Conservation (phyloP, 768 basidiomycete species). For the Tremella yokohamensis region DNA sequence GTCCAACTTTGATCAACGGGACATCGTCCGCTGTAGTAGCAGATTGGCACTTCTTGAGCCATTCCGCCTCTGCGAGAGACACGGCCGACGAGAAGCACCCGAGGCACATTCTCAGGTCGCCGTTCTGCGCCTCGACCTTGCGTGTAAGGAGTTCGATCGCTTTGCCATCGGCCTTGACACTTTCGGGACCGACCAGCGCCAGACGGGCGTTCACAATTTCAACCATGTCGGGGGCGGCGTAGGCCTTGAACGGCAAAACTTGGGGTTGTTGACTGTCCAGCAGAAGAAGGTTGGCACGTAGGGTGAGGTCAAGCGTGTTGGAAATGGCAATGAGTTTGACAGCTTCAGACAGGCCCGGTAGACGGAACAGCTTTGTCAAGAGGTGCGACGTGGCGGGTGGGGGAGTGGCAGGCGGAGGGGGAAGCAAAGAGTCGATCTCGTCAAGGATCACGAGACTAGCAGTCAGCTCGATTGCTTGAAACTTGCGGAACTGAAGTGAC, state of each 20-base stretch:
- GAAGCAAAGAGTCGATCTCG: conserved; percentile 51
- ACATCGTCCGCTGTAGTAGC: conserved; percentile 9
- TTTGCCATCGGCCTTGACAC: conserved; percentile 45
- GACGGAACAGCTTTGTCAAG: conserved; percentile 46
- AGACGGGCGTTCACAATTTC: conserved; percentile 48
- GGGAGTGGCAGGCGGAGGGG: conserved; percentile 33
- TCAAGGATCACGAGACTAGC: conserved; percentile 50
- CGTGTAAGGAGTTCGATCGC: conserved; percentile 49
- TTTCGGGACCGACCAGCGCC: conserved; percentile 11
- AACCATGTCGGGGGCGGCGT: conserved; percentile 45
- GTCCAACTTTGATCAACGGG: conserved; percentile 37
- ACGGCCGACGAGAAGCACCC: conserved; percentile 44
- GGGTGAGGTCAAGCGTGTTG: conserved; percentile 52
- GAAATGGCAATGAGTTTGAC: conserved; percentile 51
- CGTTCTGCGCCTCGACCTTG: conserved; percentile 52
- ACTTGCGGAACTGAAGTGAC: conserved; percentile 1
- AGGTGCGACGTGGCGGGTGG: conserved; percentile 44
- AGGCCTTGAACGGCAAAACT: conserved; percentile 50
- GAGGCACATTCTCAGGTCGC: conserved; percentile 50
- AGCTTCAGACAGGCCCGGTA: conserved; percentile 32
- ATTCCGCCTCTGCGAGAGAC: conserved; percentile 48
- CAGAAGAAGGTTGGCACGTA: conserved; percentile 45
- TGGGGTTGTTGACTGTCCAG: conserved; percentile 36
- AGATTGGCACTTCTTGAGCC: conserved; percentile 36
- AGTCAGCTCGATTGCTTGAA: conserved; percentile 5